Base-by-base conservation (phyloP, 805 yeast species). In the Jamesozyma rosinii region DNA sequence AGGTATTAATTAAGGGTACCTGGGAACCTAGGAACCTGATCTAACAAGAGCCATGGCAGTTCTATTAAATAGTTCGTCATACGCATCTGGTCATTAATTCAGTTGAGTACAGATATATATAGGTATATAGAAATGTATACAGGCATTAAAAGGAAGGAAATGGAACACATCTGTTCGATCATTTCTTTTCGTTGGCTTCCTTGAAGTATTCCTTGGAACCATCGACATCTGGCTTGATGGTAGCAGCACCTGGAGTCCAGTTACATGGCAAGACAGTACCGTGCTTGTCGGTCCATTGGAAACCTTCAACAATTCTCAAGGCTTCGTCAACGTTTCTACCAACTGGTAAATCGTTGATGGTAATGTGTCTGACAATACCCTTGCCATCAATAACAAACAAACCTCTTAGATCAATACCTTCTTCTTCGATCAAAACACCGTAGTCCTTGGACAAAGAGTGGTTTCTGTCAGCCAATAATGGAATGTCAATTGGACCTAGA, bases 181-280 rank as follows among this genome's bases (percentile, higher is more conserved):
- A 24, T 24, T 24, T 24, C 29, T 24, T 24, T 24, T 24, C 64
- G 72, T 78, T 73, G 53, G 73, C 80, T 65, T 77, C 72, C 54
- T 68, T 64, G 70, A 86, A 85, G 81, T 82, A 86, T 64, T 77
- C 81, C 77, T 81, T 81, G 61, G 92, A 81, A 58, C 74, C 81
- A 40, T 68, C 76, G 55, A 84, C 86, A 57, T 76, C 83, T 65
- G 89, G 87, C 69, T 81, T 82, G 73, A 88, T 87, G 69, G 95
- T 84, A 65, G 85, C 95, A 50, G 85, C 68, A 74, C 98, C 98
- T 69, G 85, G 82, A 46, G 81, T 78, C 98, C 98, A 90, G 94
- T 90, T 92, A 67, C 97, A 97, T 63, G 98, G 98, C 76, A 97
- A 89, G 56, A 90, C 98, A 75, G 94, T 96, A 74, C 98, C 98